A percentile compares a stretch with the other conserved stretches of the same genome.
Conservation (phyloP, 306 rosid species). For the Cucurbita ficifolia region DNA sequence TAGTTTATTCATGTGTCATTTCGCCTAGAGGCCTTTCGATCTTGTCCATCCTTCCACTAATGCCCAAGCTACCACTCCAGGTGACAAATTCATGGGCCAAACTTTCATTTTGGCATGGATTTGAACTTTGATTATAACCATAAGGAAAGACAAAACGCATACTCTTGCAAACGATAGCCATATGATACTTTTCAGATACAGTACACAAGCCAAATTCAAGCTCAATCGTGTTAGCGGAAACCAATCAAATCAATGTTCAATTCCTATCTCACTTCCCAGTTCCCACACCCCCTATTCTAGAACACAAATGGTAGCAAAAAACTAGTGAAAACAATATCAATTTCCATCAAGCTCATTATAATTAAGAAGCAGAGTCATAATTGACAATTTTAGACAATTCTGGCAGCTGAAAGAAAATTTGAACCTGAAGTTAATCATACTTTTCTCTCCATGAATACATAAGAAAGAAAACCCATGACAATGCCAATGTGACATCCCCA, state of each 20-base stretch:
- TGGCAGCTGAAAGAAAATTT: not conserved
- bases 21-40: not conserved
- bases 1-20: not conserved
- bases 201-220: not conserved
- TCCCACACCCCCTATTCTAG: not conserved
- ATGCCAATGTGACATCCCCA: slow-evolving; percentile 65
- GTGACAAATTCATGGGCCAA: not conserved
- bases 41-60: not conserved
- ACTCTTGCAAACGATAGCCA: not conserved
- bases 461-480: slow-evolving; percentile 70
- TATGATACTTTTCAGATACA: not conserved
- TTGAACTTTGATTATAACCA: not conserved
- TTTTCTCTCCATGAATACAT: slow-evolving; percentile 73
- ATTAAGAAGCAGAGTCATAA: not conserved
- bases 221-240: not conserved
- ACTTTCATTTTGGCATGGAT: not conserved
- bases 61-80: not conserved
- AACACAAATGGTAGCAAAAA: not conserved
- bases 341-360: not conserved
- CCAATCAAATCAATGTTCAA: not conserved
- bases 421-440: slow-evolving; percentile 38
- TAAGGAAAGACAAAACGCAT: not conserved
- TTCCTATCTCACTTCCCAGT: not conserved
- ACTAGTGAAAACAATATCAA: not conserved
- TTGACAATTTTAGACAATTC: not conserved